A percentile compares a stretch with the other conserved stretches of the same genome.
Conservation (phyloP, 306 rosid genomes). For the Rubus idaeus region DNA sequence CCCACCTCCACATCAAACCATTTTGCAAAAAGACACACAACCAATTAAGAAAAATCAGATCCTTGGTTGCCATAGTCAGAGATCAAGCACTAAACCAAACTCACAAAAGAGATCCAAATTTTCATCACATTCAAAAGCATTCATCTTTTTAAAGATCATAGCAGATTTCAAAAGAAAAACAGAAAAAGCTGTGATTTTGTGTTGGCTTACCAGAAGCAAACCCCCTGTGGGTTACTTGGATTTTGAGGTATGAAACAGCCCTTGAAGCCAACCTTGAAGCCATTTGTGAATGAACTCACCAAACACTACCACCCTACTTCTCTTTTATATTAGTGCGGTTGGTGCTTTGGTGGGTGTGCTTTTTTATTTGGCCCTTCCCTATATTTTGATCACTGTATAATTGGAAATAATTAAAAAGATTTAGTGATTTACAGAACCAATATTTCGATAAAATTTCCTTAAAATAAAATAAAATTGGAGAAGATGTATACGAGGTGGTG, state of each 20-base stretch:
- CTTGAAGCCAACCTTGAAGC: conserved; percentile 77
- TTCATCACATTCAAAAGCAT: background rate
- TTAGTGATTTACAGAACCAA: background rate
- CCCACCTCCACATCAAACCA: conserved; percentile 6
- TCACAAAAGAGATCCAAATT: conserved; percentile 34
- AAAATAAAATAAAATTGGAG: background rate
- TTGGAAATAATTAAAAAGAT: background rate
- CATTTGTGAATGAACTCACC: conserved; percentile 37
- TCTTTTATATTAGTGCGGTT: conserved; percentile 6
- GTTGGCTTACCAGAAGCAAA: conserved; percentile 53
- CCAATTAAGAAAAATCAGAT: conserved; percentile 23
- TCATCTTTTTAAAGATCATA: background rate
- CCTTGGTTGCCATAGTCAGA: conserved; percentile 4
- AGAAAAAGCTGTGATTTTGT: background rate
- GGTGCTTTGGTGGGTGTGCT: conserved; percentile 5
- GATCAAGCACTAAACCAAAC: conserved; percentile 32
- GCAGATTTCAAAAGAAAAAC: background rate
- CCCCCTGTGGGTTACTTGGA: conserved; percentile 54
- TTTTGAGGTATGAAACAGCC: conserved; percentile 71
- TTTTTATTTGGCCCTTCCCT: background rate
- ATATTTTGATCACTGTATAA: background rate
- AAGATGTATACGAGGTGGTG: conserved; percentile 13
- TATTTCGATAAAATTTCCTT: background rate
- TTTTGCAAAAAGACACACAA: conserved; percentile 11
- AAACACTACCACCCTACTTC: background rate